phyloP scores from a whole-genome alignment of 1,139 yeast species.

The Nakaseomyces bracarensis region DNA sequence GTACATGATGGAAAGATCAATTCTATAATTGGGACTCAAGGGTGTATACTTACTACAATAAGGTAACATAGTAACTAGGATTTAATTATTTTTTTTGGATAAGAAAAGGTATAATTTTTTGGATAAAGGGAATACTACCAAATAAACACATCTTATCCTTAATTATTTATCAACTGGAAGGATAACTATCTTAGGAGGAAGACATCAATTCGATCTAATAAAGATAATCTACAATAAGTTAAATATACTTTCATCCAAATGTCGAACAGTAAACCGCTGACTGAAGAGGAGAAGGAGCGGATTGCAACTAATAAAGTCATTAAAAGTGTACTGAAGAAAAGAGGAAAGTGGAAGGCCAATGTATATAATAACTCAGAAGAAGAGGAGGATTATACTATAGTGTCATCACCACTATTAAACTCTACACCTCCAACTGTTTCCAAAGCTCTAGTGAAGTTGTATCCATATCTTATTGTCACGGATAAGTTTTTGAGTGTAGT shows the following conservation, averaged over 20 bases:
- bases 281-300: conserved; percentile 7
- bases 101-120: no score
- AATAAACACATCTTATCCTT: no score
- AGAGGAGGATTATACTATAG: conserved; percentile 17
- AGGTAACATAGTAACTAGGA: no score
- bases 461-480: conserved; percentile 72
- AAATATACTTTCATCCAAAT: conserved; percentile 14
- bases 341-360: conserved; percentile 9
- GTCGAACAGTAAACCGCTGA: conserved; percentile 7
- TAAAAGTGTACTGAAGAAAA: conserved; percentile 26
- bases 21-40: no score
- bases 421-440: conserved; percentile 91
- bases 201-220: no score
- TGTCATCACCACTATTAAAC: conserved; percentile 56
- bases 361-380: conserved; percentile 8
- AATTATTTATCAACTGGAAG: no score
- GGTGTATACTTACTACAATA: no score
- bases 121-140: no score
- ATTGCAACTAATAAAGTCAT: conserved; percentile 17
- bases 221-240: no score
- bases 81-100: no score
- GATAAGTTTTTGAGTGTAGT: conserved; percentile 62
- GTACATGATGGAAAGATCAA: conserved; percentile 6
- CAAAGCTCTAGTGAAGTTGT: conserved; percentile 69
- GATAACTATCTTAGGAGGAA: no score